Evolutionary conservation across 768 basidiomycete genomes (phyloP).

Genomic region (Xerocomus brunneocitrinus): DNA sequence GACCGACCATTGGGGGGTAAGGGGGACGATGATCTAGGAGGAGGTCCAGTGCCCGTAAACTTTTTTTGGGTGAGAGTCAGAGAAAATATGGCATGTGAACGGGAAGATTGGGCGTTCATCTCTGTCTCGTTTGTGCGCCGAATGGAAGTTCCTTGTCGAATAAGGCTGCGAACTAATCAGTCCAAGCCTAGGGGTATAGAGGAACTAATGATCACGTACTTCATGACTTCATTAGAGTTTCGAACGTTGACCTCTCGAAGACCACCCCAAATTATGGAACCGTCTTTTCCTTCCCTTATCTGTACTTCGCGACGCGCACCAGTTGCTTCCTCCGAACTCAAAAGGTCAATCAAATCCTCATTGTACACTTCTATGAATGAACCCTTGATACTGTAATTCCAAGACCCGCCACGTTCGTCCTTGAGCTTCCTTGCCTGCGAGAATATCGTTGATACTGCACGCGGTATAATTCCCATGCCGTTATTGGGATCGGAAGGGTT

Average conservation of each 20-base stretch:
- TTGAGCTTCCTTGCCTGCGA: constrained; percentile 68
- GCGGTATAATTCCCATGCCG: constrained; percentile 92
- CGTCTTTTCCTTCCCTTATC: constrained; percentile 96
- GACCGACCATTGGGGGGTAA: constrained; percentile 71
- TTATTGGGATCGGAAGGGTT: constrained; percentile 80
- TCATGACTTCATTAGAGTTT: constrained; percentile 86
- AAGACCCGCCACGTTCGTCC: constrained; percentile 67
- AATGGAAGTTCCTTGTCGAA: constrained; percentile 85
- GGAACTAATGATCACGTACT: constrained; percentile 44
- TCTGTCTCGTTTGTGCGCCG: constrained; percentile 95
- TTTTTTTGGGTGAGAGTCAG: constrained; percentile 91
- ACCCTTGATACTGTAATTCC: constrained; percentile 78
- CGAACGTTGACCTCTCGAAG: constrained; percentile 88
- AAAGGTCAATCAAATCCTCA: constrained; percentile 95
- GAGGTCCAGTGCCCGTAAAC: constrained; percentile 63
- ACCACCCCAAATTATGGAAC: constrained; percentile 95
- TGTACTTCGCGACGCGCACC: constrained; percentile 81
- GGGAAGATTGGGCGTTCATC: constrained; percentile 98
- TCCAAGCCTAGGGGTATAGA: constrained; percentile 11
- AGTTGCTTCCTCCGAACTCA: constrained; percentile 65
- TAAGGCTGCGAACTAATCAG: constrained; percentile 51
- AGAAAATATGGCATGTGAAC: constrained; percentile 98
- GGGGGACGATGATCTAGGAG: constrained; percentile 74
- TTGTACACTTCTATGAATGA: constrained; percentile 99
- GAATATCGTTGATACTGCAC: constrained; percentile 90